Conservation (phyloP, 2,329 filamentous ascomycete genomes). For the Trichothecium roseum region DNA sequence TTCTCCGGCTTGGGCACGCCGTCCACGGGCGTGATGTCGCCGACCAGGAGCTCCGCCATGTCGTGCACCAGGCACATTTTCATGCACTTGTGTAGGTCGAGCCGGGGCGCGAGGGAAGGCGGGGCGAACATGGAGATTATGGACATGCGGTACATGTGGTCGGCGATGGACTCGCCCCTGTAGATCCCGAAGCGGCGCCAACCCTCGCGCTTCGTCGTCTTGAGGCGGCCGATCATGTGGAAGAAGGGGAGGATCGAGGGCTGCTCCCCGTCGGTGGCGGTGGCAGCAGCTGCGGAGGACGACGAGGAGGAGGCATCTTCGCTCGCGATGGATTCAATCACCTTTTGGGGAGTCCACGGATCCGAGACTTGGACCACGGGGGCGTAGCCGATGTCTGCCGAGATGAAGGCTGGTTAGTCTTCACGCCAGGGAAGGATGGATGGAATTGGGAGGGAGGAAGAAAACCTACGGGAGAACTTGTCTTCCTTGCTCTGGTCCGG, state of each 20-base stretch:
- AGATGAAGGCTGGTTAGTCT: neutral
- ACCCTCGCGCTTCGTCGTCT: constrained; percentile 1
- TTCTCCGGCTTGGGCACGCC: constrained; percentile 80
- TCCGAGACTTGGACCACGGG: constrained; percentile 28
- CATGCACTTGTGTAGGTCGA: constrained; percentile 77
- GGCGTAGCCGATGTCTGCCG: constrained; percentile 23
- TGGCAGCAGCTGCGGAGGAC: no score
- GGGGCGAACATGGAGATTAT: constrained; percentile 91
- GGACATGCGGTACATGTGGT: constrained; percentile 99
- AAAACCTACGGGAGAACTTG: no score
- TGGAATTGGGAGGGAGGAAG: no score
- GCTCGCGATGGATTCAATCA: constrained; percentile 54
- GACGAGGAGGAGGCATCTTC: constrained; percentile 55
- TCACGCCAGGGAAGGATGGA: neutral
- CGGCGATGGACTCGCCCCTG: constrained; percentile 81
- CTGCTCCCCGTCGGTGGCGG: constrained; percentile 41
- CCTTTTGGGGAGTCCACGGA: constrained; percentile 48
- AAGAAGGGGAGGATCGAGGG: constrained; percentile 82
- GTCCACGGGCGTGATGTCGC: constrained; percentile 93
- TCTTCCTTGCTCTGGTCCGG: no score
- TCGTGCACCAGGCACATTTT: constrained; percentile 96
- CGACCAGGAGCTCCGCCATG: constrained; percentile 92
- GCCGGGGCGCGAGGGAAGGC: constrained; percentile 53
- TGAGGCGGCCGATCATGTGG: constrained; percentile 53
- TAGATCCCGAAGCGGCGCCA: constrained; percentile 75